phyloP scores from a whole-genome alignment of 805 yeast genomes.

The Metschnikowia noctiluminum region DNA sequence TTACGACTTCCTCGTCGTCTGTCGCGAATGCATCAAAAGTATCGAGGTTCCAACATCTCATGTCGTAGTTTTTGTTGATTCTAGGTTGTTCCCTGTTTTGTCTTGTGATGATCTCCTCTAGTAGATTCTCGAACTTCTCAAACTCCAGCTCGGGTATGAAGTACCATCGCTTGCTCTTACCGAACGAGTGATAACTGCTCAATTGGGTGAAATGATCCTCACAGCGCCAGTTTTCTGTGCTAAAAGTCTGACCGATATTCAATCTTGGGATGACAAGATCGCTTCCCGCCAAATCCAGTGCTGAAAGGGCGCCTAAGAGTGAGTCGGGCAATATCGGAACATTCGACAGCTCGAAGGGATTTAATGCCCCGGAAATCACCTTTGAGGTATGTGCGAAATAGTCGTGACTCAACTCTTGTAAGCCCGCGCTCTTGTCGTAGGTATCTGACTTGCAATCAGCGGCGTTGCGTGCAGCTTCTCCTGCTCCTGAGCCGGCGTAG shows the following conservation, averaged over 20 bases:
- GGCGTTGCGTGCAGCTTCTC: neutral
- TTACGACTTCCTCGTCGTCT: conserved; percentile 15
- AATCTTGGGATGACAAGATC: conserved; percentile 44
- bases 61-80: conserved; percentile 19
- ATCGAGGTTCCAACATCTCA: conserved; percentile 21
- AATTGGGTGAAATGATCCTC: conserved; percentile 60
- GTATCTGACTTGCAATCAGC: neutral
- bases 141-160: conserved; percentile 57
- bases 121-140: conserved; percentile 46
- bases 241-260: conserved; percentile 51
- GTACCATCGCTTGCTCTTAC: conserved; percentile 58
- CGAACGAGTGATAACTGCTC: conserved; percentile 53
- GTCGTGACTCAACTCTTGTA: neutral
- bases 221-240: conserved; percentile 53
- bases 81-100: conserved; percentile 6
- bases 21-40: conserved; percentile 17
- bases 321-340: conserved; percentile 50
- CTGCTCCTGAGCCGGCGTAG: neutral
- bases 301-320: conserved; percentile 41
- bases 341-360: conserved; percentile 60
- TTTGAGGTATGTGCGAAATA: neutral
- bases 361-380: conserved; percentile 14
- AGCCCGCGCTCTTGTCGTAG: neutral
- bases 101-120: conserved; percentile 20
- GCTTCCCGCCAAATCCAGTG: conserved; percentile 40